Evolutionary conservation across 345 rosid species (phyloP), one percentile per base, ranked within the genome.

Genomic region (Hevea brasiliensis): DNA sequence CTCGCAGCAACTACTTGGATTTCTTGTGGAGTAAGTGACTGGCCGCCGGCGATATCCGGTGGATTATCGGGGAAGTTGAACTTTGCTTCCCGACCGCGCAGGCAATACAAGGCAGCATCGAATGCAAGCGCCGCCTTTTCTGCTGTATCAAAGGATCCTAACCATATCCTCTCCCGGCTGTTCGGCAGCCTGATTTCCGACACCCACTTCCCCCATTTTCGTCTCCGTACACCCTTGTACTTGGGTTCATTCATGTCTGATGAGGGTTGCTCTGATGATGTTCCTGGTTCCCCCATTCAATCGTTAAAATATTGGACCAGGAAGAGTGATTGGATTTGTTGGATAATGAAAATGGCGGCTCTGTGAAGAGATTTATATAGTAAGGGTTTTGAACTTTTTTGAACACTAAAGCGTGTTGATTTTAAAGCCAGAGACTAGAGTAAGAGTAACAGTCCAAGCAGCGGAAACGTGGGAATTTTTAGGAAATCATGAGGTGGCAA

Each of bases 121-220:
- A 94, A 94, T 7, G 98, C 98, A 80, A 92, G 89, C 10, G 98
- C 98, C 0, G 98, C 98, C 72, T 94, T 94, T 75, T 85, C 89
- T 0, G 97, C 80, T 1, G 89, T 67, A 66, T 92, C 92, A 29
- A 79, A 89, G 0, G 98, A 94, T 13, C 98, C 98, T 14, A 94
- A 68, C 98, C 98, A 94, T 50, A 94, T 94, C 14, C 98, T 81
- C 24, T 91, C 94, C 1, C 98, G 86, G 82, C 97, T 88, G 68
- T 94, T 90, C 0, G 98, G 98, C 1, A 94, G 92, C 76, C 98
- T 82, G 60, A 94, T 89, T 78, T 94, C 98, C 1, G 97, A 90
- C 69, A 94, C 98, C 94, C 94, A 94, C 68, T 88, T 94, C 0
- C 98, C 97, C 98, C 98, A 92, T 68, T 92, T 92, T 68, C 98